Conservation (phyloP, 495 filamentous ascomycete genomes). For the Talaromyces stipitatus region DNA sequence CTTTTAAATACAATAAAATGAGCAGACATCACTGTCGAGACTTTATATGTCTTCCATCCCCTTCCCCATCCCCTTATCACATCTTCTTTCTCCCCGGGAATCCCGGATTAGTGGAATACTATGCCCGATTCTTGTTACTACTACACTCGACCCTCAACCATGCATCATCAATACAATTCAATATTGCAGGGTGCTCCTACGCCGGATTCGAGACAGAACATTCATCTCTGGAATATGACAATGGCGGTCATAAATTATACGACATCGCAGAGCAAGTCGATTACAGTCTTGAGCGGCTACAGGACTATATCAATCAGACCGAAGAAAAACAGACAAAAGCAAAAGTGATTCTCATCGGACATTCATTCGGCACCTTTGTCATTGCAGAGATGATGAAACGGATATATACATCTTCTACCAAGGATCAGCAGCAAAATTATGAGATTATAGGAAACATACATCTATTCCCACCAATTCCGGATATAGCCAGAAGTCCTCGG, state of each 20-base stretch:
- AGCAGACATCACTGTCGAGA: neutral
- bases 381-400: slow-evolving; percentile 61
- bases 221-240: neutral
- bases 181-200: slow-evolving; percentile 55
- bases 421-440: slow-evolving; percentile 15
- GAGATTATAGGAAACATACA: slow-evolving; percentile 55
- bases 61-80: slow-evolving; percentile 13
- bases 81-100: slow-evolving; percentile 79
- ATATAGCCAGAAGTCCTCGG: slow-evolving; percentile 59
- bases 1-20: neutral
- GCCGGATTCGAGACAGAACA: slow-evolving; percentile 59
- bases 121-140: slow-evolving; percentile 57
- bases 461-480: slow-evolving; percentile 70
- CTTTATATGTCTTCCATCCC: neutral
- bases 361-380: slow-evolving; percentile 77
- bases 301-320: neutral
- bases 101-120: slow-evolving; percentile 79
- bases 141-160: slow-evolving; percentile 18
- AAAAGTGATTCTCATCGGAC: slow-evolving; percentile 66
- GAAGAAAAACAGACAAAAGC: neutral
- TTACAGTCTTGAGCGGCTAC: neutral
- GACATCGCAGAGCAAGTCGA: slow-evolving; percentile 4
- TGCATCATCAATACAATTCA: slow-evolving; percentile 42
- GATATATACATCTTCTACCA: slow-evolving; percentile 25
- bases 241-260: neutral